Evolutionary conservation across 257 asterid genomes (phyloP).

Genomic region (Ajuga chamaepitys): DNA sequence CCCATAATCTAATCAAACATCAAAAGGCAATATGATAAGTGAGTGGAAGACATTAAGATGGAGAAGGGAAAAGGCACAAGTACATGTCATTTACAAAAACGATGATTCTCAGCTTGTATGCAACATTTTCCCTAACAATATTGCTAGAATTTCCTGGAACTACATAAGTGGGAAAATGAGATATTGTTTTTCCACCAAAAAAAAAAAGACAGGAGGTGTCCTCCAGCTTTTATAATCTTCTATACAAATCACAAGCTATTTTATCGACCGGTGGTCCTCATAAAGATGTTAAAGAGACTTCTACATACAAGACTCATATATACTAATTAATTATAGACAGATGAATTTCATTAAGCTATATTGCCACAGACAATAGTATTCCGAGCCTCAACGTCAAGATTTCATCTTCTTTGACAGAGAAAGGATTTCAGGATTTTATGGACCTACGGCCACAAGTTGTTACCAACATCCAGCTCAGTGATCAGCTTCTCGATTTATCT

Average conservation of each 20-base stretch:
- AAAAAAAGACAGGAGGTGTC: background rate
- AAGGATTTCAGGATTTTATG: background rate
- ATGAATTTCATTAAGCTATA: background rate
- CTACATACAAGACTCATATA: background rate
- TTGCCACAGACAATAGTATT: background rate
- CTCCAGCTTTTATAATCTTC: no score
- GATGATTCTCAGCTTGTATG: background rate
- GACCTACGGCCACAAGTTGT: background rate
- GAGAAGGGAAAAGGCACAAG: background rate
- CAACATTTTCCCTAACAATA: background rate
- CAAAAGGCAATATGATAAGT: background rate
- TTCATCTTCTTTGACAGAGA: background rate
- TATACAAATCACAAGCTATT: slow-evolving; percentile 1
- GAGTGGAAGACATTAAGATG: background rate
- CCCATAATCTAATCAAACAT: slow-evolving; percentile 64
- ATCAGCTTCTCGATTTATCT: background rate
- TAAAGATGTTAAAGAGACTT: background rate
- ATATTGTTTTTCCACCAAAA: background rate
- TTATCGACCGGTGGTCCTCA: background rate
- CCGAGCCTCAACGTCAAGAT: background rate
- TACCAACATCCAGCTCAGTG: background rate
- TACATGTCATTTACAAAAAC: background rate
- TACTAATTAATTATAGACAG: background rate
- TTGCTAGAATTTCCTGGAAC: background rate
- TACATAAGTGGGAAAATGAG: background rate